phyloP scores from a whole-genome alignment of 345 rosid genomes.

The Erucastrum elatum region DNA sequence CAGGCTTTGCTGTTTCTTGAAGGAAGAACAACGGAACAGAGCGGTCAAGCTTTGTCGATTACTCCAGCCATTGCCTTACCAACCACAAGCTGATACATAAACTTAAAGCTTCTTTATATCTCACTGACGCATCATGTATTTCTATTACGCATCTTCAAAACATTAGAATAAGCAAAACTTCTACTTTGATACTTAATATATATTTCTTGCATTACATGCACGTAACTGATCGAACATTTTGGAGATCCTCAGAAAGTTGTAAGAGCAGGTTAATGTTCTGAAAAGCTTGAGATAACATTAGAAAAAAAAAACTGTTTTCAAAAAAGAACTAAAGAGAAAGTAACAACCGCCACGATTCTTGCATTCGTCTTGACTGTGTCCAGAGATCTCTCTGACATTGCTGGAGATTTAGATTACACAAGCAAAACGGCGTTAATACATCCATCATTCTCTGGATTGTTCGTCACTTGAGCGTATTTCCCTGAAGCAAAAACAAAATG shows the following conservation, averaged over 20 bases:
- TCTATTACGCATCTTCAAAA: not conserved
- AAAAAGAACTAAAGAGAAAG: not conserved
- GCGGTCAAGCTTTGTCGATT: constrained; percentile 74
- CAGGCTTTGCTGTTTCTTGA: constrained; percentile 69
- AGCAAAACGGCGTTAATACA: constrained; percentile 86
- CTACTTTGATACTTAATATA: not conserved
- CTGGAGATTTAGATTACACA: constrained; percentile 46
- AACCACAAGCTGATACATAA: too few relatives aligned
- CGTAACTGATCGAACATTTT: not conserved
- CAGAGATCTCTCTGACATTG: not conserved
- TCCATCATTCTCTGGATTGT: constrained; percentile 91
- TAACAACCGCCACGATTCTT: not conserved
- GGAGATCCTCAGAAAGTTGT: not conserved
- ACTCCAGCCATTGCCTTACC: too few relatives aligned
- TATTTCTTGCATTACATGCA: not conserved
- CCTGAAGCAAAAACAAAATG: constrained; percentile 49
- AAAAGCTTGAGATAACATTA: not conserved
- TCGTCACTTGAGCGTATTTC: constrained; percentile 93
- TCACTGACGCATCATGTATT: constrained; percentile 7
- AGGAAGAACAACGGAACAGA: constrained; percentile 67
- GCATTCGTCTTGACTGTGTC: not conserved
- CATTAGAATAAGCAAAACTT: not conserved
- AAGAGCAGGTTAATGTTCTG: not conserved
- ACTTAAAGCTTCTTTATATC: not conserved
- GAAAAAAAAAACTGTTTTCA: not conserved